phyloP scores from a whole-genome alignment of 345 rosid genomes.

The Triadica sebifera region DNA sequence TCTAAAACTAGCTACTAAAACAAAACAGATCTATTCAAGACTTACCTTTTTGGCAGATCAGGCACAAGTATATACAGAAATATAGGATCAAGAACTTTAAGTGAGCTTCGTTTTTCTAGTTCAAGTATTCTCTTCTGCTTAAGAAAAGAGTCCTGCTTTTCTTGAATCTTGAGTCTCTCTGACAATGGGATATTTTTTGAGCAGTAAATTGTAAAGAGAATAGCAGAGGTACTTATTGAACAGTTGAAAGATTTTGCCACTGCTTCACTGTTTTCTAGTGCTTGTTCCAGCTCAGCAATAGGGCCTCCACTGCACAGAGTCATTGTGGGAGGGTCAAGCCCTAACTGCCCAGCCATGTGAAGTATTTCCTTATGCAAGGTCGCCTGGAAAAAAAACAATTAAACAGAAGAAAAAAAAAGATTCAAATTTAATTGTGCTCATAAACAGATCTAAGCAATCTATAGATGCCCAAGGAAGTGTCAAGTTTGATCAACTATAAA shows the following conservation, averaged over 20 bases:
- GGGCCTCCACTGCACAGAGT: conserved; percentile 58
- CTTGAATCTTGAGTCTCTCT: conserved; percentile 56
- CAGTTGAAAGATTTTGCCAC: conserved; percentile 69
- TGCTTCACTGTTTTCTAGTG: conserved; percentile 86
- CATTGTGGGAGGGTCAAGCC: conserved; percentile 92
- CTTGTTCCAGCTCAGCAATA: conserved; percentile 69
- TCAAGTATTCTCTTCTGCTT: conserved; percentile 42
- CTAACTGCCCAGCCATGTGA: conserved; percentile 97
- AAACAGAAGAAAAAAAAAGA: neutral
- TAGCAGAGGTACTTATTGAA: conserved; percentile 68
- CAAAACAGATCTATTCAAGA: neutral
- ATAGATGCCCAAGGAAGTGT: neutral
- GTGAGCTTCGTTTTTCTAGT: conserved; percentile 23
- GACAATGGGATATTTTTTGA: conserved; percentile 49
- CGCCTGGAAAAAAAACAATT: conserved; percentile 49
- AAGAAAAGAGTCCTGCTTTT: conserved; percentile 52
- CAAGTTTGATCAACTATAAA: neutral
- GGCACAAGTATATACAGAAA: conserved; percentile 71
- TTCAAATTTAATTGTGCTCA: neutral
- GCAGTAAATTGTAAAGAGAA: conserved; percentile 67
- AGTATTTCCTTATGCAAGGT: conserved; percentile 80
- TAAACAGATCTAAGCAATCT: neutral
- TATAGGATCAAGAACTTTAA: conserved; percentile 48
- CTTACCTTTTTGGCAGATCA: conserved; percentile 91
- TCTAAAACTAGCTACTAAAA: neutral